Conservation (phyloP, 2,329 filamentous ascomycete species). For the Hymenoscyphus infarciens region DNA sequence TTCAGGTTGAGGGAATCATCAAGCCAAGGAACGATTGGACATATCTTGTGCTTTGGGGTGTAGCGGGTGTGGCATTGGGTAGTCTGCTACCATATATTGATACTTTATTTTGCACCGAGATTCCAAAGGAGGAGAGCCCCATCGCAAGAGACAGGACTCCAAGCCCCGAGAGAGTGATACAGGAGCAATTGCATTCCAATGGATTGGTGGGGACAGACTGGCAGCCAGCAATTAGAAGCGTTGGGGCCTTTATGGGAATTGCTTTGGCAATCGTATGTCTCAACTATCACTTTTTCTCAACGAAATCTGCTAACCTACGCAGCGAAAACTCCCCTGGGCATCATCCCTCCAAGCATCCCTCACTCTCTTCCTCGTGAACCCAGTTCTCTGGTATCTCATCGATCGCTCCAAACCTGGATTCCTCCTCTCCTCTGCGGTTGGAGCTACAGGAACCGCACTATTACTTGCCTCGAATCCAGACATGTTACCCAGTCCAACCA, state of each 20-base stretch:
- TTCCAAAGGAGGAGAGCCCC: not conserved
- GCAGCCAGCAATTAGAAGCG: constrained; percentile 66
- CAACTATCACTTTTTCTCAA: not conserved
- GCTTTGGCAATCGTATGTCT: constrained; percentile 76
- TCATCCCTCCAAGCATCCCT: constrained; percentile 91
- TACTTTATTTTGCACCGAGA: constrained; percentile 45
- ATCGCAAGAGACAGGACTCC: constrained; percentile 13
- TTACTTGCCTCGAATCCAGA: constrained; percentile 74
- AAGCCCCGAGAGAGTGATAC: constrained; percentile 27
- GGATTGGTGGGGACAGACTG: constrained; percentile 60
- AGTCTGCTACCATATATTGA: constrained; percentile 83
- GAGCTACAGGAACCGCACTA: constrained; percentile 68
- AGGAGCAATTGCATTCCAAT: constrained; percentile 26
- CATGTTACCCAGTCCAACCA: constrained; percentile 66
- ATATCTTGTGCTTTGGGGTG: constrained; percentile 79
- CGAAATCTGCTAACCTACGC: constrained; percentile 19
- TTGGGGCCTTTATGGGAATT: constrained; percentile 70
- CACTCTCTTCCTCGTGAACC: constrained; percentile 86
- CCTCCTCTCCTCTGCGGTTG: constrained; percentile 70
- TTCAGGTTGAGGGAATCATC: constrained; percentile 49
- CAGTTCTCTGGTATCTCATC: constrained; percentile 92
- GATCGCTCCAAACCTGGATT: constrained; percentile 86
- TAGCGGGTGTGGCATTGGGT: constrained; percentile 73
- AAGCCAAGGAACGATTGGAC: constrained; percentile 49
- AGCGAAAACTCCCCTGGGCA: constrained; percentile 90